Conservation (phyloP, 768 basidiomycete genomes). For the Suillus ampliporus region DNA sequence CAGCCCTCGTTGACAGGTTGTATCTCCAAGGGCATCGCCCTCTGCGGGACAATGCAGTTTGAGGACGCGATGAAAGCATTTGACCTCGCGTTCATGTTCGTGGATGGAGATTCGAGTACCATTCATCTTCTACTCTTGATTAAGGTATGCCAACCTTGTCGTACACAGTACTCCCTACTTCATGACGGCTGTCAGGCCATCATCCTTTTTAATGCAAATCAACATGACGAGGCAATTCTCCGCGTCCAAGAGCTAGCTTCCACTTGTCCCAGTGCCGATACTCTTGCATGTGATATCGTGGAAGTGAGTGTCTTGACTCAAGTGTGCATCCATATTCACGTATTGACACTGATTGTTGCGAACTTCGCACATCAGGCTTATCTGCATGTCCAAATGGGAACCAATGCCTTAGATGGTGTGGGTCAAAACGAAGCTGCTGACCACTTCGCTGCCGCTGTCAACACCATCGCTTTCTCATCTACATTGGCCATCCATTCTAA, state of each 20-base stretch:
- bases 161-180: background rate
- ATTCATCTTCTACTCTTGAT: background rate
- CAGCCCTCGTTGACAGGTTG: background rate
- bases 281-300: background rate
- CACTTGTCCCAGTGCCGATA: background rate
- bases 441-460: background rate
- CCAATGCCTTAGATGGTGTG: background rate
- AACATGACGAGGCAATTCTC: background rate
- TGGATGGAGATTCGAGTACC: background rate
- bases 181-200: background rate
- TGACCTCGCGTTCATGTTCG: background rate
- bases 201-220: background rate
- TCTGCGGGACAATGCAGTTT: background rate
- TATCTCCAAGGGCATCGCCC: background rate
- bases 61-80: background rate
- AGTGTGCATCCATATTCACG: background rate
- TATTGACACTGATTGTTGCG: background rate
- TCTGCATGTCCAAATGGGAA: background rate
- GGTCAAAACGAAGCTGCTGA: background rate
- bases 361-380: background rate
- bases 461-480: background rate
- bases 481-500: background rate
- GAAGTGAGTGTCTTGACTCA: background rate
- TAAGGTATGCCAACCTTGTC: background rate
- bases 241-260: background rate